Conservation (phyloP, 192 early-diverging fungal species). For the Phlyctochytrium arcticum region DNA sequence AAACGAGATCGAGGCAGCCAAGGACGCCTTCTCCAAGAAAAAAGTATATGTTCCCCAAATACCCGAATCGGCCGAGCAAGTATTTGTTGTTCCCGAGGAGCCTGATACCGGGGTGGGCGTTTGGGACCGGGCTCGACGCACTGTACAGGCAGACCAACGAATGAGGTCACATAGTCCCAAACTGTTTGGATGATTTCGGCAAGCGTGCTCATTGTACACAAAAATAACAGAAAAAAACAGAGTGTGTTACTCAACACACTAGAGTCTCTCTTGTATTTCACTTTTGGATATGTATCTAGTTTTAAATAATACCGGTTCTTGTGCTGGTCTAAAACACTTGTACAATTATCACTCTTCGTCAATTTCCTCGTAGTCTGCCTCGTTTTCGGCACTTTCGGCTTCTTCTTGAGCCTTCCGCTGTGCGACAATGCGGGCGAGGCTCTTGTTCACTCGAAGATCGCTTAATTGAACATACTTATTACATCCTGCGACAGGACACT, state of each 20-base stretch:
- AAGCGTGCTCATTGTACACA: too few species aligned
- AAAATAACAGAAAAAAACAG: too few species aligned
- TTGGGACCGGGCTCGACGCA: slow-evolving; percentile 1
- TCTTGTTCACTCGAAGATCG: slow-evolving; percentile 23
- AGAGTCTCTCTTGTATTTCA: too few species aligned
- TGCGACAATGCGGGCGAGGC: neutral
- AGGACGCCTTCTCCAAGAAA: slow-evolving; percentile 36
- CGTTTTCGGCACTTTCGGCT: slow-evolving; percentile 19
- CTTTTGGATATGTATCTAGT: too few species aligned
- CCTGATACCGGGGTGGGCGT: slow-evolving; percentile 1
- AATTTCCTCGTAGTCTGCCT: slow-evolving; percentile 22
- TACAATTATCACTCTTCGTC: too few species aligned
- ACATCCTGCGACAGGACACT: slow-evolving; percentile 35
- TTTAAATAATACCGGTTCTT: too few species aligned
- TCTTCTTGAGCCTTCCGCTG: neutral
- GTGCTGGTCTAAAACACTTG: too few species aligned
- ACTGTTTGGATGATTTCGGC: too few species aligned
- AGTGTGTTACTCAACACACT: too few species aligned
- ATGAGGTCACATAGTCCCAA: too few species aligned
- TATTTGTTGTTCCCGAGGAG: neutral
- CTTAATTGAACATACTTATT: slow-evolving; percentile 4
- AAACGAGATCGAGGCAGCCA: slow-evolving; percentile 42
- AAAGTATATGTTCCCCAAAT: slow-evolving; percentile 41
- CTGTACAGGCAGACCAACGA: neutral
- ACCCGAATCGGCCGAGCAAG: neutral